These are phyloP conservation scores for Saraca asoca DNA, from an alignment of 331 rosid genomes.

Conservation along the genomic window DNA sequence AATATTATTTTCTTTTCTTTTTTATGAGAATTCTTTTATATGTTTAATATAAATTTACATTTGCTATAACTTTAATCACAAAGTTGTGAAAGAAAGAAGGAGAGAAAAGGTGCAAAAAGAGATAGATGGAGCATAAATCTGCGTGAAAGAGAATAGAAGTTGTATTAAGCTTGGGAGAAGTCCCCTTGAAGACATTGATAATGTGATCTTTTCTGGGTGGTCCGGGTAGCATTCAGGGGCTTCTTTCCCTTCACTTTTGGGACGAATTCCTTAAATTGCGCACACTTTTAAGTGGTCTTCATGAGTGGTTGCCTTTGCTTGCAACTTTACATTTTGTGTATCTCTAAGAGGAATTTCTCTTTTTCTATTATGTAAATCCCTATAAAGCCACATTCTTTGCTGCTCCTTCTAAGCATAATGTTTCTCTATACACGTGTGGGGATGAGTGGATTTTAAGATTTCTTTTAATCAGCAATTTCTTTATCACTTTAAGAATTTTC, in stretches of 20 bases:
- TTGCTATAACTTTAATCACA: neutral
- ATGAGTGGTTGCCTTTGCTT: slow-evolving; percentile 38
- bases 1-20: too few species aligned
- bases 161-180: slow-evolving; percentile 41
- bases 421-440: neutral
- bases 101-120: too few species aligned
- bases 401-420: slow-evolving; percentile 27
- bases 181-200: neutral
- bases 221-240: too few species aligned
- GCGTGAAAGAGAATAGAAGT: slow-evolving; percentile 37
- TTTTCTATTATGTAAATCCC: slow-evolving; percentile 37
- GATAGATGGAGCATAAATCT: slow-evolving; percentile 28
- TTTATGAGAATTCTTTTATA: neutral
- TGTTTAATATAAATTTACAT: slow-evolving; percentile 5
- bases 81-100: slow-evolving; percentile 30
- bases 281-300: slow-evolving; percentile 49
- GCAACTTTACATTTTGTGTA: slow-evolving; percentile 42
- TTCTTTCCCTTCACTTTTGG: slow-evolving; percentile 25
- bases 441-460: too few species aligned
- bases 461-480: neutral
- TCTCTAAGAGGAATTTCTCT: slow-evolving; percentile 22
- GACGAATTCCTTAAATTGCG: slow-evolving; percentile 73
- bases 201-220: too few species aligned
- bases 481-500: too few species aligned
- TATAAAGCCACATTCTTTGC: slow-evolving; percentile 38